Conservation (phyloP, 352 stramenopile species). For the Phytophthora tubulina region DNA sequence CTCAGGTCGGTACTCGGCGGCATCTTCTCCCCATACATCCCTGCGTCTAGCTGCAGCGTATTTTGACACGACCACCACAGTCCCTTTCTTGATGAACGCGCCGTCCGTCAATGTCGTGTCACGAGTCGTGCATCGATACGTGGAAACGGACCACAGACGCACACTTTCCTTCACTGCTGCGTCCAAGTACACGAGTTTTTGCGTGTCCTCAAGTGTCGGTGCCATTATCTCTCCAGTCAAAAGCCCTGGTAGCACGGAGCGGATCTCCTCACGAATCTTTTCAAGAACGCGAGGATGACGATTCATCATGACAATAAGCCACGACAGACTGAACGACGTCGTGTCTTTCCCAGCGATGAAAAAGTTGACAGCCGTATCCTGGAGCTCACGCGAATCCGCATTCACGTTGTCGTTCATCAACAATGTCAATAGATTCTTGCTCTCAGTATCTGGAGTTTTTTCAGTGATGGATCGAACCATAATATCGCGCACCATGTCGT, state of each 20-base stretch:
- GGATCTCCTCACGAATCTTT: constrained; percentile 53
- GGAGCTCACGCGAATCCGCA: constrained; percentile 46
- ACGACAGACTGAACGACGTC: constrained; percentile 58
- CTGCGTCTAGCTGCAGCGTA: constrained; percentile 56
- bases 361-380: constrained; percentile 73
- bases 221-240: constrained; percentile 34
- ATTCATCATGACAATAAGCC: constrained; percentile 69
- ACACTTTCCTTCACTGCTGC: constrained; percentile 72
- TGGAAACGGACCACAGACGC: constrained; percentile 51
- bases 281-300: constrained; percentile 52
- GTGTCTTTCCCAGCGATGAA: constrained; percentile 70
- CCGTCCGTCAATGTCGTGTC: constrained; percentile 66
- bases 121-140: constrained; percentile 16
- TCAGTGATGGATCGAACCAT: constrained; percentile 19
- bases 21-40: constrained; percentile 63
- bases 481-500: constrained; percentile 25
- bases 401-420: constrained; percentile 15
- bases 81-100: constrained; percentile 57
- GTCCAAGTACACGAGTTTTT: constrained; percentile 69
- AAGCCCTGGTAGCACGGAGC: constrained; percentile 32
- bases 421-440: constrained; percentile 20
- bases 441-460: neutral
- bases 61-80: constrained; percentile 52
- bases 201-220: constrained; percentile 53
- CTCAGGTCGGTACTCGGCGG: constrained; percentile 46